These are phyloP conservation scores for Gilbertella persicaria DNA, from an alignment of 371 early-diverging fungal species.

Conservation along the genomic window DNA sequence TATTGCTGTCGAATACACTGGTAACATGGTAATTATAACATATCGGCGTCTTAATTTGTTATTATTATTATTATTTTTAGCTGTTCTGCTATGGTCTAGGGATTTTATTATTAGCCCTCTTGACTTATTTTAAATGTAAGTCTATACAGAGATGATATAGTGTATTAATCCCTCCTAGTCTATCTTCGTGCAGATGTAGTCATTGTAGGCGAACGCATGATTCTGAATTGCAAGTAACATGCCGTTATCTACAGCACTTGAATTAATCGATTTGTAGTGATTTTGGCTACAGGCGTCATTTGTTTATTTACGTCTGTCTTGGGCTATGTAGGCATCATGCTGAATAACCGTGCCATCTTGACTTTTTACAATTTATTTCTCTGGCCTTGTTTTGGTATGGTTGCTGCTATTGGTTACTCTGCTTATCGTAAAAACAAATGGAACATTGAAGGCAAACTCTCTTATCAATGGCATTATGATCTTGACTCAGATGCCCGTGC, in stretches of 20 bases:
- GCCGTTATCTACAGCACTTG: not conserved
- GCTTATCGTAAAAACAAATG: slow-evolving; percentile 52
- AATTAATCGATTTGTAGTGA: slow-evolving; percentile 27
- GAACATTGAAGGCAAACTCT: slow-evolving; percentile 49
- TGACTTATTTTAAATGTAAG: slow-evolving; percentile 54
- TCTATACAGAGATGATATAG: slow-evolving; percentile 2
- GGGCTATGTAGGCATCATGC: slow-evolving; percentile 58
- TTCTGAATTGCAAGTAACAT: slow-evolving; percentile 47
- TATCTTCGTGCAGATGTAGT: slow-evolving; percentile 50
- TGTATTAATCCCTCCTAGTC: slow-evolving; percentile 19
- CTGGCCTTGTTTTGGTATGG: slow-evolving; percentile 59
- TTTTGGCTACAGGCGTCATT: slow-evolving; percentile 47
- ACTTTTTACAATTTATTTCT: slow-evolving; percentile 52
- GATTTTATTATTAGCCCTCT: slow-evolving; percentile 32
- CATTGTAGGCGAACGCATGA: slow-evolving; percentile 40
- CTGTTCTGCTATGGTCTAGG: slow-evolving; percentile 51
- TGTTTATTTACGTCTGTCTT: slow-evolving; percentile 51
- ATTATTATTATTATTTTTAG: slow-evolving; percentile 23
- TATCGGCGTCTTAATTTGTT: no score
- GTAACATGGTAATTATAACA: no score
- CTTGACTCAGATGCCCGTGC: slow-evolving; percentile 40
- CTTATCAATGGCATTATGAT: slow-evolving; percentile 52
- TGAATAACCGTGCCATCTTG: slow-evolving; percentile 50
- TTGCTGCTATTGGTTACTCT: slow-evolving; percentile 58
- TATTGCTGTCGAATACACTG: slow-evolving; percentile 53